Conservation (phyloP, 495 filamentous ascomycete genomes). For the Annulohypoxylon maeteangense region DNA sequence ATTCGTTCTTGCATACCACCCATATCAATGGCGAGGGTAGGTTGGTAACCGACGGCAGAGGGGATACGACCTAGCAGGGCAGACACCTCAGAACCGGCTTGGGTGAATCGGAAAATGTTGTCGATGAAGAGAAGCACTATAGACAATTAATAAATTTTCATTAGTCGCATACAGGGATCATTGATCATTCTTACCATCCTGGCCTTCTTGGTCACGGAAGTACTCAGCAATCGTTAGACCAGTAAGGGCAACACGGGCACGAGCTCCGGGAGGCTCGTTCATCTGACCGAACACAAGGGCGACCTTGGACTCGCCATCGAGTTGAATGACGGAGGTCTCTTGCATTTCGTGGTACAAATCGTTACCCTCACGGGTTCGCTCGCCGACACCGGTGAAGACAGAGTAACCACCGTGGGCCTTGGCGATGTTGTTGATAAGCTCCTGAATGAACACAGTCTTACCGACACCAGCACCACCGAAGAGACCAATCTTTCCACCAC, state of each 20-base stretch:
- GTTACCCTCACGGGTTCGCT: conserved; percentile 99
- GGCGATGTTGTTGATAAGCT: conserved; percentile 99
- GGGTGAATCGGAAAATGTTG: conserved; percentile 99
- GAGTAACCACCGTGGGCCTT: conserved; percentile 99
- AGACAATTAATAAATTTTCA: conserved; percentile 19
- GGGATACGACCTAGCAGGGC: conserved; percentile 99
- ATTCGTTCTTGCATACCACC: conserved; percentile 99
- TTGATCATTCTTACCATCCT: conserved; percentile 72
- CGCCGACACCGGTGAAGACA: conserved; percentile 99
- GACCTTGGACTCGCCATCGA: conserved; percentile 99
- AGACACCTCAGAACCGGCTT: conserved; percentile 99
- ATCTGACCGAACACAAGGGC: conserved; percentile 99
- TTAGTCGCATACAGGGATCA: neutral
- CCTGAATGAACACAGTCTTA: conserved; percentile 99
- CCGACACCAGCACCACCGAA: conserved; percentile 99
- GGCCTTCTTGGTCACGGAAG: conserved; percentile 97
- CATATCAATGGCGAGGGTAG: conserved; percentile 99
- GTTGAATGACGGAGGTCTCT: conserved; percentile 98
- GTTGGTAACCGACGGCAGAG: conserved; percentile 99
- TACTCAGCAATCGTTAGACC: conserved; percentile 90
- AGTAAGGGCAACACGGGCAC: conserved; percentile 99
- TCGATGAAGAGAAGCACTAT: conserved; percentile 97
- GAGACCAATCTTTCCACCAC: conserved; percentile 99
- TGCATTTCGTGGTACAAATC: conserved; percentile 99
- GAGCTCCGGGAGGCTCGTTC: conserved; percentile 99